Base-by-base conservation (phyloP, 177 flowering plant genomes). In the Telopea speciosissima region DNA sequence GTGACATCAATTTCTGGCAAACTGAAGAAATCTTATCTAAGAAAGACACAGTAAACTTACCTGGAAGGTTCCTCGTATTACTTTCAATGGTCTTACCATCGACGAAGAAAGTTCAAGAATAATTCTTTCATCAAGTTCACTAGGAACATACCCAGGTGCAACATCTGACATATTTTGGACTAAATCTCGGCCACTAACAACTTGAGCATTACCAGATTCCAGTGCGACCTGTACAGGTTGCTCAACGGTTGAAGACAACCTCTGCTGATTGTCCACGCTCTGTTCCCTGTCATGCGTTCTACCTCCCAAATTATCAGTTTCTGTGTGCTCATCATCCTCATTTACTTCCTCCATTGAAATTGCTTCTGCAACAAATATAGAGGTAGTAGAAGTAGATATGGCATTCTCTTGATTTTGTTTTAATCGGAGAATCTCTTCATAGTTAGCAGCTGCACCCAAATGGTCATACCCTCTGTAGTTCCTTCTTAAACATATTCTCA, bases 41-140 rank as follows among this genome's bases (percentile, higher is more conserved):
- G 16, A 67, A 31, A 23, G 61, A 56, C 23, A 69, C 5, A 26
- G 36, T 24, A 45, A 69, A 83, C 92, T 81, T 85, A 89, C 99
- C 78, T 96, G 99, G 69, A 93, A 93, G 69, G 91, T 96, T 82
- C 99, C 99, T 56, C 72, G 84, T 31, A 87, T 68, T 77, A 91
- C 88, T 75, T 81, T 88, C 65, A 96, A 75, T 7, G 97, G 97
- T 45, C 90, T 85, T 72, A 96, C 97, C 92, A 96, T 96, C 22
- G 96, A 85, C 54, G 96, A 84, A 66, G 97, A 80, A 77, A 96
- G 91, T 86, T 96, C 99, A 75, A 91, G 83, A 78, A 93, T 79
- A 67, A 96, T 91, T 81, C 91, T 87, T 80, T 93, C 99, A 85
- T 93, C 94, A 66, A 77, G 77, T 75, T 93, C 98, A 77, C 92